A percentile compares a stretch with the other conserved stretches of the same genome.
These are phyloP conservation scores for Physcia stellaris DNA, from an alignment of 495 filamentous ascomycete species.

Conservation along the genomic window DNA sequence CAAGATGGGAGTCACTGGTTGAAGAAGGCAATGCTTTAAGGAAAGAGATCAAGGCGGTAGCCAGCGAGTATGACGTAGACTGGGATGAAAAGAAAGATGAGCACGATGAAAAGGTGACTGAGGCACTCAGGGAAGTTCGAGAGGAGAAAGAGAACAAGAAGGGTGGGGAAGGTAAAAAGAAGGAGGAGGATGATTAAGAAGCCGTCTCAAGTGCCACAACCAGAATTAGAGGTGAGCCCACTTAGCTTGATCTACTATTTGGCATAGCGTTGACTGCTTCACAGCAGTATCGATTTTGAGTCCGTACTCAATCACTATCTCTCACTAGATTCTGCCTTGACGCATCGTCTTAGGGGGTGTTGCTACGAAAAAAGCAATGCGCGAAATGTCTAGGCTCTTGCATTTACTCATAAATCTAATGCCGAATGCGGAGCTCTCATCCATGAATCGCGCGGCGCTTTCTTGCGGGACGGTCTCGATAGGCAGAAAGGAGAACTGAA, in stretches of 20 bases:
- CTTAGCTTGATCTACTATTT: neutral
- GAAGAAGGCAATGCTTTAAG: conserved; percentile 69
- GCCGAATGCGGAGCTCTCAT: no score
- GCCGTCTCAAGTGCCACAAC: neutral
- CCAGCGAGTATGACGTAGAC: conserved; percentile 83
- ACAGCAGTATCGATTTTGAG: neutral
- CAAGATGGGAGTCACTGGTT: conserved; percentile 65
- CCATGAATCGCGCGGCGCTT: no score
- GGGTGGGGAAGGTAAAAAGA: conserved; percentile 29
- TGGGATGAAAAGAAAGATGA: conserved; percentile 80
- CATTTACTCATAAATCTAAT: no score
- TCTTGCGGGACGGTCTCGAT: no score
- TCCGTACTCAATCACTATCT: neutral
- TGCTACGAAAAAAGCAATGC: no score
- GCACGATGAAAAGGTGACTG: conserved; percentile 55
- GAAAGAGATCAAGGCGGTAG: conserved; percentile 67
- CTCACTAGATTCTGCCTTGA: neutral
- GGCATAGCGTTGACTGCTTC: neutral
- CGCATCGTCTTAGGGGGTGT: neutral
- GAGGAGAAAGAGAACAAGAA: conserved; percentile 35
- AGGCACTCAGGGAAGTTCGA: conserved; percentile 52
- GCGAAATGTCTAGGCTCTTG: no score
- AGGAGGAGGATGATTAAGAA: conserved; percentile 20
- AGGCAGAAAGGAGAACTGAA: no score
- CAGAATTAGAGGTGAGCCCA: neutral